Conservation (phyloP, 2,329 filamentous ascomycete genomes). For the Colletotrichum sp. region DNA sequence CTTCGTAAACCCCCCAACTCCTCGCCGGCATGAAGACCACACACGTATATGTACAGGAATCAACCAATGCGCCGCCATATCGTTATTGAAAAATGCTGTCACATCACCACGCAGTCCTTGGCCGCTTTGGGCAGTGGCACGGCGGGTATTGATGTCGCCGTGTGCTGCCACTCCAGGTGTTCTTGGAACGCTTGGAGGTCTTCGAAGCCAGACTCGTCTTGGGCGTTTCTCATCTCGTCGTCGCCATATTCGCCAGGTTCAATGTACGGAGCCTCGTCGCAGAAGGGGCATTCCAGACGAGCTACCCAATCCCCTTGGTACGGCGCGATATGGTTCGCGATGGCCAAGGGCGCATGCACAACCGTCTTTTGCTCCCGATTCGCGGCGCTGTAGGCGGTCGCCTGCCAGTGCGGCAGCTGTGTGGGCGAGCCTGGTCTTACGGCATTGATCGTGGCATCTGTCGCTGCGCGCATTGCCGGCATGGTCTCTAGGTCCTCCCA, state of each 20-base stretch:
- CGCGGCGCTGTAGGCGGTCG: constrained; percentile 46
- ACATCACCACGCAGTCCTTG: constrained; percentile 54
- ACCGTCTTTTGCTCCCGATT: constrained; percentile 48
- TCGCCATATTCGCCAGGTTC: constrained; percentile 52
- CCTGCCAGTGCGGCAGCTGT: constrained; percentile 53
- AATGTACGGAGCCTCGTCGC: constrained; percentile 53
- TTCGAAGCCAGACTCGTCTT: constrained; percentile 53
- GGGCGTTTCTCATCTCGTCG: constrained; percentile 52
- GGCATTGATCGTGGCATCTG: not conserved
- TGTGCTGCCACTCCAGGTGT: constrained; percentile 64
- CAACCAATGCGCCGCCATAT: constrained; percentile 1
- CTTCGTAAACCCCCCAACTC: constrained; percentile 5
- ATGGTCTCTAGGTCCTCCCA: constrained; percentile 62
- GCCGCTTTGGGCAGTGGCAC: constrained; percentile 32
- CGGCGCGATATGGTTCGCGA: constrained; percentile 62
- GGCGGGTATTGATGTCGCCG: constrained; percentile 39
- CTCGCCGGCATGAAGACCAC: constrained; percentile 6
- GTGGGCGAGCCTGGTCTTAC: constrained; percentile 6
- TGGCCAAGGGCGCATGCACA: constrained; percentile 61
- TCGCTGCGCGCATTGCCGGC: constrained; percentile 45
- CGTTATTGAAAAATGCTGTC: constrained; percentile 20
- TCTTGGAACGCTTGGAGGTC: constrained; percentile 54
- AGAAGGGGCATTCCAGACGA: constrained; percentile 58
- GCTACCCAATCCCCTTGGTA: constrained; percentile 56
- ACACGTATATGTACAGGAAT: constrained; percentile 1